Conservation (phyloP, 352 stramenopile species). For the Aphanomyces astaci region DNA sequence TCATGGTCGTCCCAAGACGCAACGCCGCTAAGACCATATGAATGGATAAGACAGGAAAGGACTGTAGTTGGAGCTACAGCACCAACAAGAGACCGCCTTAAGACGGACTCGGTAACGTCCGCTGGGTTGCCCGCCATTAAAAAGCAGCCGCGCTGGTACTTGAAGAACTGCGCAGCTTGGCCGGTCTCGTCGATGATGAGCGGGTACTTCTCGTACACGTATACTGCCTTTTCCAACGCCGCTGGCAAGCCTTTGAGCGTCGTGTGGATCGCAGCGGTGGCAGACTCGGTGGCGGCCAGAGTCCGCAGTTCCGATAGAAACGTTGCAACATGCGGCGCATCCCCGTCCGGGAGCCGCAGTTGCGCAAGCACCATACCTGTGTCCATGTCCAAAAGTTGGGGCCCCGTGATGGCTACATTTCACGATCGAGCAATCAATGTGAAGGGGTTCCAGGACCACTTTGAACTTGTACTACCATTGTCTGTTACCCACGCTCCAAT, state of each 20-base stretch:
- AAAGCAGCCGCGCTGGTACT: constrained; percentile 82
- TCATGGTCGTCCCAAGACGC: constrained; percentile 58
- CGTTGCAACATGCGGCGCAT: not conserved
- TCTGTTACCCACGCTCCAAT: not conserved
- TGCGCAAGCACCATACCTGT: constrained; percentile 11
- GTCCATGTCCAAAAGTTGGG: constrained; percentile 18
- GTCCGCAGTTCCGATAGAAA: not conserved
- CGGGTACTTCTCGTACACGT: constrained; percentile 80
- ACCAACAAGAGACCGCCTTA: constrained; percentile 67
- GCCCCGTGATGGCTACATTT: not conserved
- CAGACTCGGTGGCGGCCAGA: not conserved
- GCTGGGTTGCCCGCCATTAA: constrained; percentile 65
- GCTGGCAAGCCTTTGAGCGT: constrained; percentile 76
- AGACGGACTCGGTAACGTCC: constrained; percentile 55
- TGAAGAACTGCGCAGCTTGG: constrained; percentile 79
- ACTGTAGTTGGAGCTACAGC: not conserved
- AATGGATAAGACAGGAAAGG: not conserved
- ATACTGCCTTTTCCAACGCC: constrained; percentile 78
- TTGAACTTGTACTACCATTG: too few species aligned
- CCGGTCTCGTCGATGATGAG: constrained; percentile 74
- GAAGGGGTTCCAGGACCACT: too few species aligned
- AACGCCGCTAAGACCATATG: constrained; percentile 30
- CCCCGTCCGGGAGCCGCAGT: not conserved
- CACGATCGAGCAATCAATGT: not conserved
- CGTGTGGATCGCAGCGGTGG: constrained; percentile 29